Base-by-base conservation (phyloP, 352 stramenopile species). In the Aphanomyces astaci region DNA sequence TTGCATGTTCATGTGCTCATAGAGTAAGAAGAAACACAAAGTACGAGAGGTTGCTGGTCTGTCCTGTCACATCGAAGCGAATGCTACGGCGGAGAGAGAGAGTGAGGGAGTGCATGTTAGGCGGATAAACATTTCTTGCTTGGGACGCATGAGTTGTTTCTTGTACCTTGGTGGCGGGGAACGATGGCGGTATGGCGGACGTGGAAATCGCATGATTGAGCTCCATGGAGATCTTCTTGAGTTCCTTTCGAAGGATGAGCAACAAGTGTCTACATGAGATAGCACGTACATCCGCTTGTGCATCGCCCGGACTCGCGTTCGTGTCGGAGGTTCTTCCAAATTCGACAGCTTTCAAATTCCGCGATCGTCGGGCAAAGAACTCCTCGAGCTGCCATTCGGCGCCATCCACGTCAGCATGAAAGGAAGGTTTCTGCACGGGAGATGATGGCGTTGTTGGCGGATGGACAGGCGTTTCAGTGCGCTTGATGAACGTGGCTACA, bases 341-440 rank as follows among this genome's bases (percentile, higher is more conserved):
- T 4, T 68, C 43, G 19, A 68, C 48, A 19, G 49, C 24, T 40
- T 52, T 68, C 25, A 68, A 48, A 33, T 53, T 48, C 5, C 62
- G 17, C 3, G 62, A 68, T n/a, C 48, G 19, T 19, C 55, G 39
- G n/a, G 40, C 62, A 59, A 68, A 68, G 24, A 68, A 68, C 15
- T 60, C 25, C 7, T 68, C 43, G 5, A 27, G n/a, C n/a, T n/a
- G 43, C 28, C 9, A 59, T 28, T 43, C 32, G 2, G n/a, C 22
- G 19, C 28, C 19, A 17, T 59, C 9, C 36, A 19, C 51, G 48
- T 64, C 56, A n/a, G n/a, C n/a, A n/a, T n/a, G n/a, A 30, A 64
- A 22, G 56, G 39, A 24, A 33, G 49, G n/a, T 30, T 64, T 15
- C 49, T 31, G 17, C 27, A 49, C 30, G 17, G 22, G 17, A 7